Conservation (phyloP, 2,329 filamentous ascomycete species). For the Magnaporthales sp. region DNA sequence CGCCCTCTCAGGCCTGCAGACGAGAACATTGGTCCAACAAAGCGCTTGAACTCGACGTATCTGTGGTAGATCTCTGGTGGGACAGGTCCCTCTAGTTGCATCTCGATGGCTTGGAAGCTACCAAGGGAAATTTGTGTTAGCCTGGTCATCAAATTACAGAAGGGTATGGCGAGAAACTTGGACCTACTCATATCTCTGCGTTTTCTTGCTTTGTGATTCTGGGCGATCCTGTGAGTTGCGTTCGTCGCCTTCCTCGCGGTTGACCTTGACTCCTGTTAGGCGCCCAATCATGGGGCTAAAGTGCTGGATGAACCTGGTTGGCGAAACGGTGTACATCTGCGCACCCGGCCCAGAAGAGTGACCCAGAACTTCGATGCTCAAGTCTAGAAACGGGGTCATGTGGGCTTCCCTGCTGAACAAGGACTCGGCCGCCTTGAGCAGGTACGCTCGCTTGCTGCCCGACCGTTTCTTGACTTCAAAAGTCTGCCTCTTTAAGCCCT, state of each 20-base stretch:
- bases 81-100: constrained; percentile 78
- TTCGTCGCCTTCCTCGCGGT: constrained; percentile 40
- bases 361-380: constrained; percentile 74
- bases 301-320: constrained; percentile 69
- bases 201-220: constrained; percentile 12
- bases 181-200: constrained; percentile 68
- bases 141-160: neutral
- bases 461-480: constrained; percentile 75
- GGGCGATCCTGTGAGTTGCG: constrained; percentile 23
- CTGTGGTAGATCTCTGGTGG: constrained; percentile 78
- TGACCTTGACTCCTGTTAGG: constrained; percentile 63
- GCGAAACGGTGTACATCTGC: constrained; percentile 72
- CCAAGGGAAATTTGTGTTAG: constrained; percentile 7
- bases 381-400: constrained; percentile 59
- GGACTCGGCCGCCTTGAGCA: constrained; percentile 59
- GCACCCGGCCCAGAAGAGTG: constrained; percentile 60
- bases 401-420: constrained; percentile 52
- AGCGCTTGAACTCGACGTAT: constrained; percentile 86
- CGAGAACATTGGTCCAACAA: constrained; percentile 84
- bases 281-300: constrained; percentile 84
- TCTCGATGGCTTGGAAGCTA: constrained; percentile 87
- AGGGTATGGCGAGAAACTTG: neutral
- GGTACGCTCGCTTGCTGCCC: constrained; percentile 79
- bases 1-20: constrained; percentile 68
- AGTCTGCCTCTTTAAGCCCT: constrained; percentile 49